Evolutionary conservation across 768 basidiomycete genomes (phyloP).

Genomic region (Tricholoma hemisulphureum): DNA sequence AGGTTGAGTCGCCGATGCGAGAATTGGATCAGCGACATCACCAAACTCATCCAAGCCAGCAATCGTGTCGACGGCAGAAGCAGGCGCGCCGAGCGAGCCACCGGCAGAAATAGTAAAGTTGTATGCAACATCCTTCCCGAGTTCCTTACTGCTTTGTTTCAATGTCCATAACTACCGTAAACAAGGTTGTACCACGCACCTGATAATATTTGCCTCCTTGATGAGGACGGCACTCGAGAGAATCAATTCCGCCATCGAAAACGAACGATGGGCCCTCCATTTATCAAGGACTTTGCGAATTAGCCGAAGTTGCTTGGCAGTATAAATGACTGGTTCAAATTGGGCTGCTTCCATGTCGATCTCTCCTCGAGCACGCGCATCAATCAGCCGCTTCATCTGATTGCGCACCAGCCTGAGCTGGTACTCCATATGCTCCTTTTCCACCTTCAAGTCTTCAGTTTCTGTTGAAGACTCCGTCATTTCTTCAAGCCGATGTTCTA

Average conservation of each 20-base stretch:
- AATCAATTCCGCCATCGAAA: slow-evolving; percentile 90
- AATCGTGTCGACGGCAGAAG: slow-evolving; percentile 81
- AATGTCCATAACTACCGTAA: not conserved
- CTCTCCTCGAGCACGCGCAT: slow-evolving; percentile 77
- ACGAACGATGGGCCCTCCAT: slow-evolving; percentile 83
- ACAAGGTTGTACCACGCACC: slow-evolving; percentile 40
- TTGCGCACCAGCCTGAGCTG: slow-evolving; percentile 77
- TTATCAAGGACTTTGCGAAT: slow-evolving; percentile 80
- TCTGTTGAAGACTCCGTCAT: slow-evolving; percentile 53
- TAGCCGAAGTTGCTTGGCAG: slow-evolving; percentile 75
- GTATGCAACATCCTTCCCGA: slow-evolving; percentile 83
- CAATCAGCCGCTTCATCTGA: slow-evolving; percentile 80
- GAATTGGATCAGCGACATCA: slow-evolving; percentile 82
- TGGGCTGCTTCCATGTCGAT: slow-evolving; percentile 56
- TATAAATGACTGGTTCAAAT: slow-evolving; percentile 82
- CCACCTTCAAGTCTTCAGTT: slow-evolving; percentile 82
- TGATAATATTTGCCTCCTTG: slow-evolving; percentile 95
- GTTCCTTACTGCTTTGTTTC: slow-evolving; percentile 62
- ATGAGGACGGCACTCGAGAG: slow-evolving; percentile 81
- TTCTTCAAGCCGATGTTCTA: slow-evolving; percentile 72
- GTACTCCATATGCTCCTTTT: slow-evolving; percentile 92
- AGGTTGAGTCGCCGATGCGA: slow-evolving; percentile 73
- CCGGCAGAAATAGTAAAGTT: slow-evolving; percentile 92
- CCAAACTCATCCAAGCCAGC: slow-evolving; percentile 90
- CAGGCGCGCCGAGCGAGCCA: slow-evolving; percentile 72